Conservation (phyloP, 129 eudicot genomes). For the Centella asiatica region DNA sequence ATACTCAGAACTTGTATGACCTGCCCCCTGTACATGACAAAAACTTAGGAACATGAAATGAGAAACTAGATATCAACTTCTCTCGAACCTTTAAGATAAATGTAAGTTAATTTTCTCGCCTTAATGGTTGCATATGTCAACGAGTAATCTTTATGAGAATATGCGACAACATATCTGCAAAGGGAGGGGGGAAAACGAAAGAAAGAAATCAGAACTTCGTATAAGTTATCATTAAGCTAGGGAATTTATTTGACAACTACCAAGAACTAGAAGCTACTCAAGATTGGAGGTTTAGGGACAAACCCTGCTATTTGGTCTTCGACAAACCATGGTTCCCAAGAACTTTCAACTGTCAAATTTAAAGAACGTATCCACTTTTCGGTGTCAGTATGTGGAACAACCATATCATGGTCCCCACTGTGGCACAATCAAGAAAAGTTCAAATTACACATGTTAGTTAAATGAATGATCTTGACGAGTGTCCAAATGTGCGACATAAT, state of each 20-base stretch:
- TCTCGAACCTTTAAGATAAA: too few relatives aligned
- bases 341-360: constrained; percentile 2
- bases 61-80: too few relatives aligned
- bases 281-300: too few relatives aligned
- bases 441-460: not conserved
- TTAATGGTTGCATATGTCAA: constrained; percentile 28
- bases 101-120: not conserved
- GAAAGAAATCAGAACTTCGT: not conserved
- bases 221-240: too few relatives aligned
- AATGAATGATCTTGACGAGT: not conserved
- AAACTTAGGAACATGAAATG: not conserved
- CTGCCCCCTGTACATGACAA: constrained; percentile 23
- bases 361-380: constrained; percentile 20
- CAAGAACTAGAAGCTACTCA: not conserved
- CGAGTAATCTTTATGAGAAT: not conserved
- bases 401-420: constrained; percentile 45
- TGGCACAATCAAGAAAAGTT: too few relatives aligned
- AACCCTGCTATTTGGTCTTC: constrained; percentile 34
- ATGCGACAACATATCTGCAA: constrained; percentile 11
- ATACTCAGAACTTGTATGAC: constrained; percentile 32
- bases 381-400: constrained; percentile 16
- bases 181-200: too few relatives aligned
- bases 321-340: constrained; percentile 34
- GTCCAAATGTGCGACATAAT: too few relatives aligned
- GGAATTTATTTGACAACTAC: not conserved